Conservation (phyloP, 1,284 basidiomycete species). For the Cyathus olla region DNA sequence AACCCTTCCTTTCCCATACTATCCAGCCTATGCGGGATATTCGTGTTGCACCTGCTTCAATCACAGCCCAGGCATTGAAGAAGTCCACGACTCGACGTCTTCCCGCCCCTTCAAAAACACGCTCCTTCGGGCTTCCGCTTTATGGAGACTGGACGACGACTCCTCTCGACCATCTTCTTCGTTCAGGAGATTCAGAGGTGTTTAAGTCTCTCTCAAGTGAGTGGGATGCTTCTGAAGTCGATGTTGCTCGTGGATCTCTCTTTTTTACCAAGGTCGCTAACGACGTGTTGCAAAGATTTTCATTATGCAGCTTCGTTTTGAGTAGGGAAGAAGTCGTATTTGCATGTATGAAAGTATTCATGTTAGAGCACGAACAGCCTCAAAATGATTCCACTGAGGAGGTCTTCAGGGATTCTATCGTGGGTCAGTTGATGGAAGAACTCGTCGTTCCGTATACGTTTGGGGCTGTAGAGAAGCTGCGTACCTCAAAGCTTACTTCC, state of each 20-base stretch:
- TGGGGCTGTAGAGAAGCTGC: constrained; percentile 19
- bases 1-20: constrained; percentile 68
- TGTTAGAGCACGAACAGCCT: constrained; percentile 87
- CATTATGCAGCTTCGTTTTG: constrained; percentile 53
- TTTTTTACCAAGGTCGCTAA: constrained; percentile 61
- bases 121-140: constrained; percentile 70
- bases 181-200: constrained; percentile 80
- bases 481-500: constrained; percentile 19
- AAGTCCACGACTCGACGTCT: constrained; percentile 65
- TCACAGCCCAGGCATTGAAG: constrained; percentile 65
- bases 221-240: constrained; percentile 87
- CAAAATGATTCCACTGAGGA: constrained; percentile 68
- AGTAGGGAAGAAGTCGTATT: constrained; percentile 72
- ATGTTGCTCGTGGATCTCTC: constrained; percentile 79
- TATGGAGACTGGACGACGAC: constrained; percentile 78
- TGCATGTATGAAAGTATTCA: constrained; percentile 92
- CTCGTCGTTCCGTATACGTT: constrained; percentile 69
- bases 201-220: constrained; percentile 75
- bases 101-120: constrained; percentile 48
- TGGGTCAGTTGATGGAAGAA: constrained; percentile 68
- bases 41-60: constrained; percentile 57
- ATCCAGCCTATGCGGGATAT: constrained; percentile 46
- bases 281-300: constrained; percentile 55
- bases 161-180: constrained; percentile 86
- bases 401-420: constrained; percentile 75